These are phyloP conservation scores for Cryptococcus deneoformans DNA, from an alignment of 1,284 basidiomycete species.

Conservation along the genomic window DNA sequence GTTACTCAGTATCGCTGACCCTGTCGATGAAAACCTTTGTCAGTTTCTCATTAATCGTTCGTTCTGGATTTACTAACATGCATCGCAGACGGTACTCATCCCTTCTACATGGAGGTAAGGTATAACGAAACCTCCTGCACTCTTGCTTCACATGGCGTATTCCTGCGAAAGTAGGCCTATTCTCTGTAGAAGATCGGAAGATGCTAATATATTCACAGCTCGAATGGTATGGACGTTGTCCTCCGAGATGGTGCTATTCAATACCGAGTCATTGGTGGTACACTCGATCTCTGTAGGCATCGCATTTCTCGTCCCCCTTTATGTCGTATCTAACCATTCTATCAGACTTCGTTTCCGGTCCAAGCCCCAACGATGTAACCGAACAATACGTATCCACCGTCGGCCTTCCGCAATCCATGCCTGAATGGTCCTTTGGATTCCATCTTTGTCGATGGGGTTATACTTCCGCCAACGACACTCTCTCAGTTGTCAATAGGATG, in stretches of 20 bases:
- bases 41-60: not conserved
- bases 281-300: constrained; percentile 27
- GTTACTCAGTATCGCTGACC: constrained; percentile 7
- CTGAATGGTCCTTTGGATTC: constrained; percentile 43
- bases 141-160: constrained; percentile 22
- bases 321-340: not conserved
- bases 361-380: constrained; percentile 61
- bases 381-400: constrained; percentile 59
- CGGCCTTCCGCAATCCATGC: constrained; percentile 31
- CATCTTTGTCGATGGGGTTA: constrained; percentile 48
- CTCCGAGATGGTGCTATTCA: constrained; percentile 23
- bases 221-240: constrained; percentile 36
- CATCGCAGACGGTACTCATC: constrained; percentile 23
- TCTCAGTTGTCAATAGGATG: constrained; percentile 32
- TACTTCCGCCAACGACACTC: constrained; percentile 24
- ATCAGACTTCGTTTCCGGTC: constrained; percentile 63
- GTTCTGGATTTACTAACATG: constrained; percentile 1
- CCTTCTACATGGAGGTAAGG: constrained; percentile 24
- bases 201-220: constrained; percentile 6
- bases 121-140: constrained; percentile 13
- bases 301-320: not conserved
- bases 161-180: constrained; percentile 24
- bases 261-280: constrained; percentile 30
- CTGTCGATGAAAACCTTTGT: constrained; percentile 30
- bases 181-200: not conserved